Conservation (phyloP, 2,329 filamentous ascomycete genomes). For the Pseudopithomyces maydicus region DNA sequence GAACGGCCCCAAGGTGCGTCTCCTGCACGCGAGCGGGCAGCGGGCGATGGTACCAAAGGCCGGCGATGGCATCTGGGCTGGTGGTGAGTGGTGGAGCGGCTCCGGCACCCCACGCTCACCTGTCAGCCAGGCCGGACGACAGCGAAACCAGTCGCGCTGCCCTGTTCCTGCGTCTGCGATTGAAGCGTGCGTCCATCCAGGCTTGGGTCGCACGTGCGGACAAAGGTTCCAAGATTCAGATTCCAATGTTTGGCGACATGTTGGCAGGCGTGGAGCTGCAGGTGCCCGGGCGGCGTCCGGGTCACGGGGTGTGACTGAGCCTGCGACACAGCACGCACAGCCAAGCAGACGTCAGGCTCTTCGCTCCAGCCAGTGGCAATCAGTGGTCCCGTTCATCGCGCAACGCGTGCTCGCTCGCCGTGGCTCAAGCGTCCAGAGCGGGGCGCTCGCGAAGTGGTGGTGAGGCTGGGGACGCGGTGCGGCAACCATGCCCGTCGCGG, state of each 20-base stretch:
- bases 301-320: no score
- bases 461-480: slow-evolving; percentile 1
- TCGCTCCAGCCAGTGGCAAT: no score
- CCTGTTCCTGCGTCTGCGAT: no score
- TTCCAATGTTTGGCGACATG: no score
- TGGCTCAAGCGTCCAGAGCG: not conserved
- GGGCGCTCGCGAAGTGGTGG: not conserved
- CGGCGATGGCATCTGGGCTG: not conserved
- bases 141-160: no score
- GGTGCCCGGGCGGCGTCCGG: no score
- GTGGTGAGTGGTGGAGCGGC: not conserved
- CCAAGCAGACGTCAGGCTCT: no score
- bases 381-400: no score
- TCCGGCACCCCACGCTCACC: not conserved
- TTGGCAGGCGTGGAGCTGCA: no score
- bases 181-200: not conserved
- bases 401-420: no score
- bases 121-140: not conserved
- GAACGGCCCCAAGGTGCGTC: not conserved
- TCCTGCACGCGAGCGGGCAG: not conserved
- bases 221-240: no score
- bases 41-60: not conserved
- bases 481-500: not conserved
- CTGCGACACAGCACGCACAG: no score
- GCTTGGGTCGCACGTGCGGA: not conserved